Evolutionary conservation across 148 eudicot species (phyloP), one percentile per base, ranked within the genome.

Genomic region (Chenopodium suecicum): DNA sequence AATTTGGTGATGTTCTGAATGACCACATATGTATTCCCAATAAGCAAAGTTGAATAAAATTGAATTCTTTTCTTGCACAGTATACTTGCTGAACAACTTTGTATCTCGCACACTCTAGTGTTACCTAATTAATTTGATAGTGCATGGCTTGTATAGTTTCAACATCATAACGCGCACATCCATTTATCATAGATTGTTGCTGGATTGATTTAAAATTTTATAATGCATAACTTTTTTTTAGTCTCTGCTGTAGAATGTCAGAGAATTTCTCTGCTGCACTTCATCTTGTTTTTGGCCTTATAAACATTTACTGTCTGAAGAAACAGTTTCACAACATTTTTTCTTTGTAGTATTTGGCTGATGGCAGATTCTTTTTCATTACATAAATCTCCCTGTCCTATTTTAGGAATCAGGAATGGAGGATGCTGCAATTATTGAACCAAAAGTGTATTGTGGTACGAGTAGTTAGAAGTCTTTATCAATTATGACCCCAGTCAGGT

Each of bases 391-490:
- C 66, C 9, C 27, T 74, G 47, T 37, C 34, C 48, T 22, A 29
- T 22, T 81, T 27, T 34, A 67, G 31, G 74, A n/a, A 75, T 58
- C 54, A 47, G 56, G 60, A 10, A 32, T 46, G 68, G 65, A 73
- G 67, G 9, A 50, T 32, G 25, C 60, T 63, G 81, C 73, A 73
- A 52, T 47, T 78, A 10, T 48, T 76, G 46, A 71, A 32, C 66
- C 77, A 76, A 77, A 76, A 34, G 60, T 77, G 4, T 20, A 31
- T 20, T 70, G 5, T 46, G 77, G 75, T 41, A 41, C 44, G 44
- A 41, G 44, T 41, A 8, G 76, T 76, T 70, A 70, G 44, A 75
- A 56, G 27, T 75, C 60, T 16, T 66, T 76, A 22, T 76, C 84
- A 52, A 3, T 50, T 50, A 20, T 22, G 25, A 20, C 14, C n/a